phyloP scores from a whole-genome alignment of 2,329 filamentous ascomycete species.

The Fusarium verticillioides region DNA sequence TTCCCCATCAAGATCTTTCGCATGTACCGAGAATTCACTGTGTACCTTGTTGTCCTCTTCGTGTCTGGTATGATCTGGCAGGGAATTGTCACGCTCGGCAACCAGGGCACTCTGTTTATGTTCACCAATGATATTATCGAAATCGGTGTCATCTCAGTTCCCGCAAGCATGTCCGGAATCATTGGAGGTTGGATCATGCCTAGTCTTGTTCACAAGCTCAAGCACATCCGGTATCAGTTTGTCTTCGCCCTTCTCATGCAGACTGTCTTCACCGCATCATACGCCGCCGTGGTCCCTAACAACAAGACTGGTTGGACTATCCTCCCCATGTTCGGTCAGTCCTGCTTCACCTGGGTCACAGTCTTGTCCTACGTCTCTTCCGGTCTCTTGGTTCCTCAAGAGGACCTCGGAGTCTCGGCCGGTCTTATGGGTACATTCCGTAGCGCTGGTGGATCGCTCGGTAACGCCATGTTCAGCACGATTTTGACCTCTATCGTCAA shows the following conservation, averaged over 20 bases:
- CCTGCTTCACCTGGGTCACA: slow-evolving; percentile 12
- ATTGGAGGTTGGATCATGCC: slow-evolving; percentile 22
- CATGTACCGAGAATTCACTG: slow-evolving; percentile 12
- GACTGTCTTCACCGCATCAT: slow-evolving; percentile 4
- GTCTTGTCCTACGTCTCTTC: slow-evolving; percentile 12
- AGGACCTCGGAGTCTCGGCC: slow-evolving; percentile 7
- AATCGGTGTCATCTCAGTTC: slow-evolving; percentile 4
- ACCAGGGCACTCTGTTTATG: slow-evolving; percentile 12
- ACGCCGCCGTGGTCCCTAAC: slow-evolving; percentile 2
- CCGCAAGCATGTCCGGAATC: background rate
- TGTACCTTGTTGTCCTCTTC: slow-evolving; percentile 7
- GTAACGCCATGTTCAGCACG: slow-evolving; percentile 21
- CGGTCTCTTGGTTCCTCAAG: slow-evolving; percentile 3
- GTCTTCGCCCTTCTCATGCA: slow-evolving; percentile 6
- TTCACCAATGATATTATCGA: slow-evolving; percentile 8
- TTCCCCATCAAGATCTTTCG: slow-evolving; percentile 8
- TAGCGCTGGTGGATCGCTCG: slow-evolving; percentile 12
- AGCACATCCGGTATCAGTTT: slow-evolving; percentile 17
- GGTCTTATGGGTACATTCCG: slow-evolving; percentile 16
- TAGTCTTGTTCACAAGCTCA: slow-evolving; percentile 10
- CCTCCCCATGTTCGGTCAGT: slow-evolving; percentile 11
- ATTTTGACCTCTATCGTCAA: slow-evolving; percentile 8
- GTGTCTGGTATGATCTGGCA: slow-evolving; percentile 18
- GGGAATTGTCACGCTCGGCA: background rate
- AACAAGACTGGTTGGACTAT: slow-evolving; percentile 3